These are phyloP conservation scores for Thozetella sp. DNA, from an alignment of 495 filamentous ascomycete species.

Conservation along the genomic window DNA sequence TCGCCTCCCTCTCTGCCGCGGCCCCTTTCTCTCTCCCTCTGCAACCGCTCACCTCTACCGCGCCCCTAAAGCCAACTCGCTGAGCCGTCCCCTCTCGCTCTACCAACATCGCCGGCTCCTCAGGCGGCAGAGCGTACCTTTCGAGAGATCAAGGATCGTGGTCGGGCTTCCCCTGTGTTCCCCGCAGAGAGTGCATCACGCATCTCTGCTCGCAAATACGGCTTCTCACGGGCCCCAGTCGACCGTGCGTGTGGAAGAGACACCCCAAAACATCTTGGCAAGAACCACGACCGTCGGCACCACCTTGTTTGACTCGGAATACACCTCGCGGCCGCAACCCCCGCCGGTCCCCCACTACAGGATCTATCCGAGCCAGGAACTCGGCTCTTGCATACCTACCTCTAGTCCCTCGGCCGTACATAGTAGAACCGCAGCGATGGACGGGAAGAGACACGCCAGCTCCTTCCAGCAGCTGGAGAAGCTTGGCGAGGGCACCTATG, in stretches of 20 bases:
- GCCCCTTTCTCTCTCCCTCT: too few species aligned
- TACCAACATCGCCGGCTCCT: too few species aligned
- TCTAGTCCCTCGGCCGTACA: slow-evolving; percentile 14
- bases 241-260: slow-evolving; percentile 10
- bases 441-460: slow-evolving; percentile 86
- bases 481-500: slow-evolving; percentile 98
- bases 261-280: slow-evolving; percentile 3
- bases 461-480: slow-evolving; percentile 99
- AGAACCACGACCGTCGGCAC: slow-evolving; percentile 34
- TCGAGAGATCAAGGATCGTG: too few species aligned
- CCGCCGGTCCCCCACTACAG: slow-evolving; percentile 16
- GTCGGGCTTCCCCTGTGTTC: too few species aligned
- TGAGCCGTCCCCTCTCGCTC: too few species aligned
- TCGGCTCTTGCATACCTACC: slow-evolving; percentile 5
- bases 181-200: slow-evolving; percentile 22
- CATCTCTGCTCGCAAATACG: slow-evolving; percentile 27
- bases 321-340: slow-evolving; percentile 25
- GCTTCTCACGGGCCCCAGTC: slow-evolving; percentile 25
- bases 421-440: slow-evolving; percentile 55
- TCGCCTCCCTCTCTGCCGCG: too few species aligned
- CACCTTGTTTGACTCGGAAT: slow-evolving; percentile 41
- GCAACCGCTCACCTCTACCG: too few species aligned
- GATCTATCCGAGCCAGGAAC: slow-evolving; percentile 14
- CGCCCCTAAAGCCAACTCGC: too few species aligned
- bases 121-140: too few species aligned